Evolutionary conservation across 2,329 filamentous ascomycete genomes (phyloP), one percentile per base, ranked within the genome.

Genomic region (Aspergillus thermomutatus): DNA sequence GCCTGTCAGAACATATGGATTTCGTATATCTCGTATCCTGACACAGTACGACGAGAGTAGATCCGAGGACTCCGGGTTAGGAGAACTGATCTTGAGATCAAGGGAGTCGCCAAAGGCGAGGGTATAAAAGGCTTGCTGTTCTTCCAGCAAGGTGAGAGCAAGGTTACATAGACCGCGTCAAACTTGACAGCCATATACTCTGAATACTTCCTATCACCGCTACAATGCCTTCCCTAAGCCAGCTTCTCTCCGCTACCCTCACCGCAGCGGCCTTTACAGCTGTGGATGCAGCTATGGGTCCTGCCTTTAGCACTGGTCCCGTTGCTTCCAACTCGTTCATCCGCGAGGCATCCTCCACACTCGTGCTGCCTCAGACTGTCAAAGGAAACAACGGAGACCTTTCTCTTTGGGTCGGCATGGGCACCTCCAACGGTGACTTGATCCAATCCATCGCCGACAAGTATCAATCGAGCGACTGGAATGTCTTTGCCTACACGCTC

Each of bases 351-450:
- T 76, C 69, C 17, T 75, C 78, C 1, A 80, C 77, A 5, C 69
- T 80, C 17, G 64, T 77, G 17, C 68, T 80, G 71, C 37, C n/a
- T n/a, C n/a, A n/a, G n/a, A n/a, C n/a, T n/a, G n/a, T n/a, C n/a
- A n/a, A n/a, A n/a, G n/a, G n/a, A n/a, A 71, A 69, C 41, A 66
- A 66, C 4, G 75, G 76, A 28, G 70, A 73, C 53, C 61, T 74
- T 21, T 77, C 76, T 6, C 69, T 81, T 19, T 80, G 78, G 79
- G 75, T 79, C 17, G 79, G 79, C 11, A 79, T 80, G 77, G 78
- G 77, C 3, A 80, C 77, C 4, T 76, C 73, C 3, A 73, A 73
- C n/a, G 77, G 75, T 25, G 74, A 80, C 55, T 60, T 81, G 64
- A 76, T 81, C 56, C 78, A 80, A 69, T 78, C 77, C 3, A 78